These are phyloP conservation scores for Candida smagusa DNA, from an alignment of 1,139 yeast species.

Conservation along the genomic window DNA sequence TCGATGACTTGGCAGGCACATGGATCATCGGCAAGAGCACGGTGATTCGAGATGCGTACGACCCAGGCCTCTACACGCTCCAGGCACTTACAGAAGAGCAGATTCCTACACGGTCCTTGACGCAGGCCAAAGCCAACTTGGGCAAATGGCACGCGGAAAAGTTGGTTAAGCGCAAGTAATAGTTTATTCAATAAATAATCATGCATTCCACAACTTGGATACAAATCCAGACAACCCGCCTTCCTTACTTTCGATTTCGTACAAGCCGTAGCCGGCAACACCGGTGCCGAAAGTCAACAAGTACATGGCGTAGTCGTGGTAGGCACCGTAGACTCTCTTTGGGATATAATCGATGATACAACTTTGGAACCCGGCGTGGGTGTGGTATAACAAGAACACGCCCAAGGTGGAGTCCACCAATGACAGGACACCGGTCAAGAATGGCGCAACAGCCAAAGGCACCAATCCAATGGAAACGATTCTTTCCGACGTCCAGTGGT, in stretches of 20 bases:
- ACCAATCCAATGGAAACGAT: constrained; percentile 54
- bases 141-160: constrained; percentile 21
- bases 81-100: constrained; percentile 22
- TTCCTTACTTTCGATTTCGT: constrained; percentile 61
- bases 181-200: constrained; percentile 6
- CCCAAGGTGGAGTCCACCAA: constrained; percentile 56
- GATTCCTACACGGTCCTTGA: constrained; percentile 17
- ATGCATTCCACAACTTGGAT: constrained; percentile 41
- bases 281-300: constrained; percentile 62
- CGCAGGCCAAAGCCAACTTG: constrained; percentile 15
- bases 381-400: constrained; percentile 56
- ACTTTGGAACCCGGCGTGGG: constrained; percentile 69
- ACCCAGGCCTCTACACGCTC: constrained; percentile 18
- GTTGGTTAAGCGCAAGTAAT: constrained; percentile 6
- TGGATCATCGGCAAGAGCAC: constrained; percentile 18
- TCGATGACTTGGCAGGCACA: constrained; percentile 24
- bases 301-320: constrained; percentile 60
- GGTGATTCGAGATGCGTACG: constrained; percentile 31
- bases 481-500: constrained; percentile 74
- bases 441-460: constrained; percentile 64
- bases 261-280: constrained; percentile 64
- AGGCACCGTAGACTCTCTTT: constrained; percentile 64
- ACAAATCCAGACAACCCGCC: constrained; percentile 39
- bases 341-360: constrained; percentile 82
- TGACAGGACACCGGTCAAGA: constrained; percentile 49